These are phyloP conservation scores for Malassezia psittaci DNA, from an alignment of 1,284 basidiomycete genomes.

Conservation along the genomic window DNA sequence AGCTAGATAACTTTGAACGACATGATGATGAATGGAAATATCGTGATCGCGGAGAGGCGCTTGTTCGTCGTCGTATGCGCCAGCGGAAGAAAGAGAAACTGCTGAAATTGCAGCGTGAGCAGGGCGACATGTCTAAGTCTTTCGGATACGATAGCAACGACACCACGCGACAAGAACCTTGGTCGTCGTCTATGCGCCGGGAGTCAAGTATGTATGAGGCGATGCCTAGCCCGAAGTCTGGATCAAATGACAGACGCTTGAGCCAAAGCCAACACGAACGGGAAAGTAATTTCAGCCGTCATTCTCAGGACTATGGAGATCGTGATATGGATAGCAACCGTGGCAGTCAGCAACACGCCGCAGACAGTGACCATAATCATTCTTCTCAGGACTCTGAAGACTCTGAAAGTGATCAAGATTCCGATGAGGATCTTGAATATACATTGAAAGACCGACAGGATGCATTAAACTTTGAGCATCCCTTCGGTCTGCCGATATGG, in stretches of 20 bases:
- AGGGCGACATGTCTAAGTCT: slow-evolving; percentile 11
- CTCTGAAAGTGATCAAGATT: slow-evolving; percentile 17
- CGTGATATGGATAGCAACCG: background rate
- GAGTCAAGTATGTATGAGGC: too few relatives aligned
- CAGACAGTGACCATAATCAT: background rate
- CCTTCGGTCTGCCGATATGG: slow-evolving; percentile 98
- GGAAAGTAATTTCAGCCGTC: background rate
- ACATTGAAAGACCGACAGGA: slow-evolving; percentile 94
- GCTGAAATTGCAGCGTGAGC: slow-evolving; percentile 36
- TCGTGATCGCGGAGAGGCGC: slow-evolving; percentile 54
- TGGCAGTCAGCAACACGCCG: background rate
- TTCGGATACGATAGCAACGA: slow-evolving; percentile 2
- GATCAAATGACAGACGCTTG: background rate
- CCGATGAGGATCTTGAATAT: slow-evolving; percentile 61
- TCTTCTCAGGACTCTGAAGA: slow-evolving; percentile 6
- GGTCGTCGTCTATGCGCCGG: background rate
- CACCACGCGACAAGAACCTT: background rate
- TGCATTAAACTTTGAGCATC: slow-evolving; percentile 92
- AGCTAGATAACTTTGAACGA: background rate
- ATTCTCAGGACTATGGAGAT: background rate
- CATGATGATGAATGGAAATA: slow-evolving; percentile 52
- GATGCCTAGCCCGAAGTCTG: background rate
- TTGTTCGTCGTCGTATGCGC: slow-evolving; percentile 53
- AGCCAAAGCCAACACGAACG: background rate
- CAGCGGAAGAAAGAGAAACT: slow-evolving; percentile 49